These are phyloP conservation scores for Zygoascus biomembranicola DNA, from an alignment of 805 yeast species.

Conservation along the genomic window DNA sequence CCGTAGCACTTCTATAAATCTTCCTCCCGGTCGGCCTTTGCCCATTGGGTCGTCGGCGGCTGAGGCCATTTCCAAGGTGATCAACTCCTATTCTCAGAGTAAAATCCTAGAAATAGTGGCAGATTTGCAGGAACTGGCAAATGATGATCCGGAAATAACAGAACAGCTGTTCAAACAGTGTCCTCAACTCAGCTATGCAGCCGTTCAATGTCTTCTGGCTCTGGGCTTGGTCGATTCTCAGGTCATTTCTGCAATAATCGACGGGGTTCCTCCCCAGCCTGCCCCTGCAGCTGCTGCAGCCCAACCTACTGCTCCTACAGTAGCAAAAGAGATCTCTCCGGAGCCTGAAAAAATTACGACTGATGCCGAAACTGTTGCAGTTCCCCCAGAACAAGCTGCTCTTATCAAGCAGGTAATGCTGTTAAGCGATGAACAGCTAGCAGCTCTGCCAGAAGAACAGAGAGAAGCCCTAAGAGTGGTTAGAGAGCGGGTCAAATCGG, in stretches of 20 bases:
- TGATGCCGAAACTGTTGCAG: slow-evolving; percentile 7
- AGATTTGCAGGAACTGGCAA: slow-evolving; percentile 54
- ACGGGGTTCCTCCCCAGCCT: slow-evolving; percentile 3
- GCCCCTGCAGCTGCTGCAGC: background rate
- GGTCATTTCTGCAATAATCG: slow-evolving; percentile 19
- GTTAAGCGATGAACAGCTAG: slow-evolving; percentile 44
- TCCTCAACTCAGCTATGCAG: slow-evolving; percentile 78
- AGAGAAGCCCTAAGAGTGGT: slow-evolving; percentile 28
- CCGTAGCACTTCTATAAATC: slow-evolving; percentile 3
- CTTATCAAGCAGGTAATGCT: slow-evolving; percentile 45
- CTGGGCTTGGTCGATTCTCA: slow-evolving; percentile 29
- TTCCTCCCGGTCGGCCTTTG: slow-evolving; percentile 48
- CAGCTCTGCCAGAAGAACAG: slow-evolving; percentile 44
- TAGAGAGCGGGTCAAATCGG: slow-evolving; percentile 20
- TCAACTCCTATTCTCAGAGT: slow-evolving; percentile 35
- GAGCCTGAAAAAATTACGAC: slow-evolving; percentile 5
- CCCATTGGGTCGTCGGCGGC: slow-evolving; percentile 29
- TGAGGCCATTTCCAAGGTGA: slow-evolving; percentile 38
- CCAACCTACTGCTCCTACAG: background rate
- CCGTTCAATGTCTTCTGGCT: slow-evolving; percentile 61
- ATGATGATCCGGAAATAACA: slow-evolving; percentile 49
- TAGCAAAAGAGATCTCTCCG: background rate
- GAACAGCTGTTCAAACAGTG: slow-evolving; percentile 51
- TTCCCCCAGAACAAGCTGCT: slow-evolving; percentile 36
- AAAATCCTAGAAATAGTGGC: slow-evolving; percentile 41